These are phyloP conservation scores for Fusarium sacchari DNA, from an alignment of 2,329 filamentous ascomycete species.

Conservation along the genomic window DNA sequence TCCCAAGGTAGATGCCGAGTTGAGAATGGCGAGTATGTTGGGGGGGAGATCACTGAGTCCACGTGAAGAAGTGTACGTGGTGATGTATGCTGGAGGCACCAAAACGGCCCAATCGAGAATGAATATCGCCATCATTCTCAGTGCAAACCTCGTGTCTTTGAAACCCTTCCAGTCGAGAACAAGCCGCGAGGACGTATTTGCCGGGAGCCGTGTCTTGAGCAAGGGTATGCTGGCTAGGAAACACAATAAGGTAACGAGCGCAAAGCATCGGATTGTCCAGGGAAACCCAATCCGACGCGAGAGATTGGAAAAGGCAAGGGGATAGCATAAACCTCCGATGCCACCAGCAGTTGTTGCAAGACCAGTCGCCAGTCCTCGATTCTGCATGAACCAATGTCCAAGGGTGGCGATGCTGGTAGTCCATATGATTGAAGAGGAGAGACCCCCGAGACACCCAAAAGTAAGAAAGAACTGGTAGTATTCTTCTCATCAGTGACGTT, in stretches of 20 bases:
- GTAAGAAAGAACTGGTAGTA: not conserved
- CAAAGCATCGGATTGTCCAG: not conserved
- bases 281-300: not conserved
- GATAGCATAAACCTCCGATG: not conserved
- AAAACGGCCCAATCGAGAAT: not conserved
- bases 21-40: not conserved
- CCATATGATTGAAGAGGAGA: not conserved
- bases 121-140: not conserved
- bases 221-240: not conserved
- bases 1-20: not conserved
- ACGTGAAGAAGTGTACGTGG: not conserved
- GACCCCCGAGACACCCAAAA: not conserved
- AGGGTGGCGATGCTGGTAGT: not conserved
- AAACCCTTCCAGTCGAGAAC: not conserved
- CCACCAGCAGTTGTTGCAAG: not conserved
- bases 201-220: not conserved
- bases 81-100: not conserved
- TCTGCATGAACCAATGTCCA: not conserved
- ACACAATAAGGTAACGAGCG: fast-evolving
- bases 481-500: not conserved
- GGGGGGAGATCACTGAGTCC: fast-evolving
- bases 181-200: not conserved
- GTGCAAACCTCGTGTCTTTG: not conserved
- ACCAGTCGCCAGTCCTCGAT: not conserved
- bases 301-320: not conserved